Evolutionary conservation across 768 basidiomycete genomes (phyloP), one percentile per base, ranked within the genome.

Genomic region (Stropharia rugosoannulata): DNA sequence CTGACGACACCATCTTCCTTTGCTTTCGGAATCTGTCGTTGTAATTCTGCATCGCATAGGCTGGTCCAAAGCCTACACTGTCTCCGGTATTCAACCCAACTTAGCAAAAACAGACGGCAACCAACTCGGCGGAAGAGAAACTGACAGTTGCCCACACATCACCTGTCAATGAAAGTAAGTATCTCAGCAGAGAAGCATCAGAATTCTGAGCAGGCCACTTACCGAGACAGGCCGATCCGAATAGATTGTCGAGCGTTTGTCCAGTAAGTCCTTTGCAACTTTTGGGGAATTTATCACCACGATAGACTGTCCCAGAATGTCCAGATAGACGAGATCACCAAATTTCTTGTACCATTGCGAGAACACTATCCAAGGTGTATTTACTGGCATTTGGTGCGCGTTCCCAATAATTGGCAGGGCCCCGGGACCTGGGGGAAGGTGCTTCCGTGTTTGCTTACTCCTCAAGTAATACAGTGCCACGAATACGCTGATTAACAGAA

Each of bases 221-320:
- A 64, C 72, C 12, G 80, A 67, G 13, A 66, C 66, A 0, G 80
- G 80, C 6, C 80, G 66, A 45, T 76, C 73, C 42, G 79, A 80
- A 59, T 80, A 80, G 10, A 78, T 68, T 3, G 71, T 55, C 1
- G 77, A 73, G 55, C 76, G 73, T 59, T 70, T 74, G 53, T 80
- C 81, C 13, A 82, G 63, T 45, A 78, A 68, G 27, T 50, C 49
- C 4, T 11, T 15, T 15, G 32, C 13, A 36, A 49, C 6, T 32
- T 18, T 40, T 15, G 49, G 48, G 13, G 3, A 7, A 12, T 5
- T 35, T 18, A 39, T 39, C 2, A 50, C 61, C 7, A 69, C 52
- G 13, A 65, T 58, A 11, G 72, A 67, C 43, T 75, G 72, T 5
- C 79, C 78, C 12, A 83, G 56, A 15, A 78, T 64, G 16, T 65